phyloP scores from a whole-genome alignment of 1,284 basidiomycete species.

The Golubevia pallescens region DNA sequence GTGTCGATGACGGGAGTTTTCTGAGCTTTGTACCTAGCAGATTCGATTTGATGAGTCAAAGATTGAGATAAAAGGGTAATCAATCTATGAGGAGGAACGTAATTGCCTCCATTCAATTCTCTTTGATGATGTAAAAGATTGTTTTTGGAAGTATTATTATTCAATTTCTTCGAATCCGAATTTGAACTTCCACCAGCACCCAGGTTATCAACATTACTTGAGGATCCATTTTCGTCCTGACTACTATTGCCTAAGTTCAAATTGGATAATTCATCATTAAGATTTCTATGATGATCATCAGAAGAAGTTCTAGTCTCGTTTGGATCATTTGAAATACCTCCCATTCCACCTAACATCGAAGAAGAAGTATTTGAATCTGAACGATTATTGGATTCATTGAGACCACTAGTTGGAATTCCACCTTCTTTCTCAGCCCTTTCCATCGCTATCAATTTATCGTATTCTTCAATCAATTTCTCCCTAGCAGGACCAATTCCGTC shows the following conservation, averaged over 20 bases:
- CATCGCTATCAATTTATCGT: conserved; percentile 15
- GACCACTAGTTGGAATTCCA: background rate
- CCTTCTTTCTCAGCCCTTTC: conserved; percentile 8
- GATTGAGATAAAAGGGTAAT: conserved; percentile 66
- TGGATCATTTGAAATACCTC: too few relatives aligned
- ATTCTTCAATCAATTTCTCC: conserved; percentile 65
- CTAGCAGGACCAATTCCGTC: conserved; percentile 66
- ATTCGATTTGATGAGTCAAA: conserved; percentile 67
- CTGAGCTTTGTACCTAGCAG: conserved; percentile 58
- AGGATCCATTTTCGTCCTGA: background rate
- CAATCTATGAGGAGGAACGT: conserved; percentile 66
- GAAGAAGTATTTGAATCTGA: background rate
- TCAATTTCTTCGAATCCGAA: too few relatives aligned
- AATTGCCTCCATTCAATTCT: conserved; percentile 18
- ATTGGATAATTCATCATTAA: background rate
- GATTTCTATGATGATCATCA: background rate
- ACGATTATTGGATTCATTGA: background rate
- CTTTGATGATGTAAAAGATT: background rate
- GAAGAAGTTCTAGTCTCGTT: too few relatives aligned
- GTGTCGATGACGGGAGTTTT: conserved; percentile 57
- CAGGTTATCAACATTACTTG: too few relatives aligned
- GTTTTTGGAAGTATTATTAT: background rate
- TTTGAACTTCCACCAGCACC: too few relatives aligned
- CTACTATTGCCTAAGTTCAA: conserved; percentile 26
- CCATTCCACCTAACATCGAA: background rate